Conservation (phyloP, 129 eudicot genomes). For the Deinandra increscens region DNA sequence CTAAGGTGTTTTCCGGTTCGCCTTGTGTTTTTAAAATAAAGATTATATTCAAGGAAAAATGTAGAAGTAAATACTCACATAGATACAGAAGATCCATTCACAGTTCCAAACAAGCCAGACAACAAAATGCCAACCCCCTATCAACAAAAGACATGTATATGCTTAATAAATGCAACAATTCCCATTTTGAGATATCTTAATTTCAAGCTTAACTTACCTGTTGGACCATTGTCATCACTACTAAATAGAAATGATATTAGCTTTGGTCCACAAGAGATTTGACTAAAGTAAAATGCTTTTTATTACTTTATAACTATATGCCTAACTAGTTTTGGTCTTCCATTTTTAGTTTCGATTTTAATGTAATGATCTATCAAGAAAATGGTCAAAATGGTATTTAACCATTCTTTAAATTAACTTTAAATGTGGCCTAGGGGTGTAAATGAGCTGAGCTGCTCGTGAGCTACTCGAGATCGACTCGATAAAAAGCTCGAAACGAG, state of each 20-base stretch:
- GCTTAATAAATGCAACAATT: not conserved
- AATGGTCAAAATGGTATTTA: conserved; percentile 6
- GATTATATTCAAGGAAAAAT: not conserved
- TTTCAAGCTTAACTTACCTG: not conserved
- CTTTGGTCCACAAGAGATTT: not conserved
- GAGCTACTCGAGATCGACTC: no score
- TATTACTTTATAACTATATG: not conserved
- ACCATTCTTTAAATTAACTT: not conserved
- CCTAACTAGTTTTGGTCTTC: not conserved
- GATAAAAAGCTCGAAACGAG: no score
- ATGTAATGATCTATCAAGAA: not conserved
- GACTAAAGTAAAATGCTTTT: not conserved
- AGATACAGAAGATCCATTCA: conserved; percentile 62
- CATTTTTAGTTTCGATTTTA: not conserved
- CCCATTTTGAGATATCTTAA: not conserved
- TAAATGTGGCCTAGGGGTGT: no score
- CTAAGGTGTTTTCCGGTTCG: no score
- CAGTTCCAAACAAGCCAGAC: conserved; percentile 68
- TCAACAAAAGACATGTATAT: conserved; percentile 18
- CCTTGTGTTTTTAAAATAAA: no score
- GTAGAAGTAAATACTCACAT: conserved; percentile 39
- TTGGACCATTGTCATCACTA: not conserved
- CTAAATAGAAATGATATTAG: not conserved
- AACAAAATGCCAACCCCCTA: conserved; percentile 70
- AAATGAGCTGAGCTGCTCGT: no score